A percentile compares a stretch with the other conserved stretches of the same genome.
Evolutionary conservation across 1,284 basidiomycete species (phyloP).

Genomic region (Rhodotorula glutinis): DNA sequence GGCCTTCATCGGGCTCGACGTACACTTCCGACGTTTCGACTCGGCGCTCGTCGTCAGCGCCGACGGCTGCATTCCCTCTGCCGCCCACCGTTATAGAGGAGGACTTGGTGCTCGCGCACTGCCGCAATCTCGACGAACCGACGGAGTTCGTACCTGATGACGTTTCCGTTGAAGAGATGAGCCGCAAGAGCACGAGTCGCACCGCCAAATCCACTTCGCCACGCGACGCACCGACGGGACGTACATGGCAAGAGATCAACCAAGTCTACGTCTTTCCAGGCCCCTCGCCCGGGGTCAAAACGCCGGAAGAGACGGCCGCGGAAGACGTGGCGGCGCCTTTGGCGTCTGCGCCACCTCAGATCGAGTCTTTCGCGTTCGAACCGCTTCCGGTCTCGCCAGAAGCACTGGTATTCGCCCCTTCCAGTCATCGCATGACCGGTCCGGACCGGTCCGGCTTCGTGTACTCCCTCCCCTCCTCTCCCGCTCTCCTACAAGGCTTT

Average conservation of each 20-base stretch:
- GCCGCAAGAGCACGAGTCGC: too few species aligned
- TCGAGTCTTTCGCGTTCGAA: conserved; percentile 15
- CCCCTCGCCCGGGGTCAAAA: too few species aligned
- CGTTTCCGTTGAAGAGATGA: too few species aligned
- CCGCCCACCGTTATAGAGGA: not conserved
- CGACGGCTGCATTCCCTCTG: not conserved
- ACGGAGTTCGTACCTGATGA: too few species aligned
- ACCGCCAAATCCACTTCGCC: too few species aligned
- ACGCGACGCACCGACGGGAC: too few species aligned
- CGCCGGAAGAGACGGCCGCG: not conserved
- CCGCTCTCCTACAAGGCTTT: too few species aligned
- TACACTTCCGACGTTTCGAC: not conserved
- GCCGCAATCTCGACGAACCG: too few species aligned
- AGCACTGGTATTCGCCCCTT: too few species aligned
- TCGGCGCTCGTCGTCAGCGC: not conserved
- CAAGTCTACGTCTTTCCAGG: not conserved
- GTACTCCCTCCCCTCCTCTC: too few species aligned
- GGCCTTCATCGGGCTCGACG: not conserved
- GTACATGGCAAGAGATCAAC: not conserved
- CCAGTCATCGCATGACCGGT: not conserved
- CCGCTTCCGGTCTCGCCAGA: conserved; percentile 1
- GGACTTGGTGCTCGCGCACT: too few species aligned
- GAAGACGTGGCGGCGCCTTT: not conserved
- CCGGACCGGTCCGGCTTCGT: not conserved
- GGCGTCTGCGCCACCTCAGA: conserved; percentile 16